Conservation (phyloP, 129 eudicot genomes). For the Arctium lappa region DNA sequence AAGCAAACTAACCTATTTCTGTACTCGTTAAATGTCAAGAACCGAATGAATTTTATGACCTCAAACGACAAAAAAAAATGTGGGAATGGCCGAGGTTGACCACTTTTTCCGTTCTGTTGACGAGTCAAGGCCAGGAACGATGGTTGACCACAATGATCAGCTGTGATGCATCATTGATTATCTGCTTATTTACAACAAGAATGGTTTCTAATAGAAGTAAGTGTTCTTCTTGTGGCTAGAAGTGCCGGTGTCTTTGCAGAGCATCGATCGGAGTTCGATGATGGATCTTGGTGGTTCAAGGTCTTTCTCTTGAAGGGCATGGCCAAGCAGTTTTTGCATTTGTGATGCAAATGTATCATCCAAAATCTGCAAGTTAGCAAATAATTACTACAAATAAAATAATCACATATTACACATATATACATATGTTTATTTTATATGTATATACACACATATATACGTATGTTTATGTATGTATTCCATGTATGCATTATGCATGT, state of each 20-base stretch:
- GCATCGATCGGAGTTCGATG: conserved; percentile 67
- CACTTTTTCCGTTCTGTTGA: not conserved
- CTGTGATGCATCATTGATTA: conserved; percentile 8
- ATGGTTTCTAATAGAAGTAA: conserved; percentile 43
- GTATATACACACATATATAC: not conserved
- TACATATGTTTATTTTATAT: not conserved
- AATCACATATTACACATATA: not conserved
- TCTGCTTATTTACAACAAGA: conserved; percentile 27
- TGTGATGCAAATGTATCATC: conserved; percentile 87
- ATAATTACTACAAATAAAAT: not conserved
- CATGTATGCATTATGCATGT: not conserved
- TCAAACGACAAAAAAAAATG: not conserved
- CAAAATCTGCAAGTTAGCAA: conserved; percentile 46
- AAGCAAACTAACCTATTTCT: conserved; percentile 1
- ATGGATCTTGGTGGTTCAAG: conserved; percentile 73
- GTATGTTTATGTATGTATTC: not conserved
- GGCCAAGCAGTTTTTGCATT: conserved; percentile 75
- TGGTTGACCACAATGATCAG: not conserved
- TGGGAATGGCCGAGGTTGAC: conserved; percentile 14
- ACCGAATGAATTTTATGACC: conserved; percentile 9
- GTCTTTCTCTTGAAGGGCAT: conserved; percentile 75
- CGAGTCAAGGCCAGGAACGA: conserved; percentile 7
- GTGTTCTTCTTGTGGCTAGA: conserved; percentile 49
- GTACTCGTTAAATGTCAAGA: conserved; percentile 19
- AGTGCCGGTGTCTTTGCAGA: conserved; percentile 65